Evolutionary conservation across 2,329 filamentous ascomycete species (phyloP), one percentile per base, ranked within the genome.

Genomic region (Curvularia eragrostidis): DNA sequence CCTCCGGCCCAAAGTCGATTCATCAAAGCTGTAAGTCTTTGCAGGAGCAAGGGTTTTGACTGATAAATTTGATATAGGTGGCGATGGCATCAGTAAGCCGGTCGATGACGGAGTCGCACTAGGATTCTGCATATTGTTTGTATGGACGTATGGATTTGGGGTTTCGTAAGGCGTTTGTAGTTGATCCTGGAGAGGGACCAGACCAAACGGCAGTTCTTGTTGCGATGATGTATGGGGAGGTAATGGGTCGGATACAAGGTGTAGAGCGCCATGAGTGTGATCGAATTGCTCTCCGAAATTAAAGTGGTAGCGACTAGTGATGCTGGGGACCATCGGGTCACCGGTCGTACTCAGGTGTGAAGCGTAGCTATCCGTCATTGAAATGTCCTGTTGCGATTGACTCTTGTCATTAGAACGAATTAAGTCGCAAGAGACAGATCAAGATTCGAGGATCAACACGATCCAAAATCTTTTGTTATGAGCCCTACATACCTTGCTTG

Each of bases 1-100:
- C 4, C 89, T 84, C 7, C 90, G 85, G 10, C 87, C 87, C 65
- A 96, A 93, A 1, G 84, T 87, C 1, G 81, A 78, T 72, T 93
- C 90, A 24, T 85, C 81, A 55, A 84, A 83, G 9, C 86, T 82
- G 70, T 88, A 88, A 0, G 86, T 87, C 21, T 73, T 78, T 0
- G 85, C 83, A 1, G 78, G 58, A 28, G 48, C 47, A 5, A 70
- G 52, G 2, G 58, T 62, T 51, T 68, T 71, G 6, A 72, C 70
- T 38, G 77, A 79, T 2, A 65, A 41, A 13, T 50, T 64, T 12
- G 57, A 34, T 5, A 52, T 0, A 9, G 36, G 39, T 12, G 67
- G 52, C 23, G 64, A 63, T 72, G 72, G 52, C 64, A 64, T 61
- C 54, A 64, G 51, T 13, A 70, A 47, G 23, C 65, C 61, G 55